Base-by-base conservation (phyloP, 441 rosid species). In the Melastoma candidum region DNA sequence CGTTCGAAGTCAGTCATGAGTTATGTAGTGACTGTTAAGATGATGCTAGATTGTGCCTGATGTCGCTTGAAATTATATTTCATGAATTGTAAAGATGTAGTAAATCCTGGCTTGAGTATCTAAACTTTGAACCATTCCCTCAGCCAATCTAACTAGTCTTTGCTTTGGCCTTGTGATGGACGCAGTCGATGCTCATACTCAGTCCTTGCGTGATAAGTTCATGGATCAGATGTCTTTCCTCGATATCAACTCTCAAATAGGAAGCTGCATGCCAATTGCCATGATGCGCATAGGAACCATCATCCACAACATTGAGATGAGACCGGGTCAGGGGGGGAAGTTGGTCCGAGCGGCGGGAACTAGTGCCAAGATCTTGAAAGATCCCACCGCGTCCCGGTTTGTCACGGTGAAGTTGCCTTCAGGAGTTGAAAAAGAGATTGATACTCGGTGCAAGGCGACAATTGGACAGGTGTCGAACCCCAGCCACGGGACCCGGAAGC, bases 281-380 rank as follows among this genome's bases (percentile, higher is more conserved):
- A 66, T 77, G 43, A 90, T 87, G 97, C 82, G 87, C 10, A 84
- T 87, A 2, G 93, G 96, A 44, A 87, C 93, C 7, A 70, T 81
- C 47, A 81, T 87, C 63, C 95, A 87, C 85, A 84, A 87, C 77
- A 80, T 85, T 26, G 96, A 90, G 71, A 55, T 85, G 67, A 81
- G 84, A 61, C 86, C 95, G 0, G 90, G 90, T 27, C 85, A 83
- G 73, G 96, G 93, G 0, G 90, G 85, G 1, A 85, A 90, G 75
- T 64, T 90, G 29, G 96, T 85, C 54, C 69, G 90, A 32, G 79
- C 97, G 3, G 90, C 96, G 1, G 95, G 95, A 55, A 90, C 96
- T 26, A 68, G 57, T 44, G 96, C 97, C 50, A 85, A 85, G 86
- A 85, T 90, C 66, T 53, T 90, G 48, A 87, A 87, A 58, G 93